Percentiles rank a stretch among this genome's conserved stretches.
Conservation (phyloP, 2,329 filamentous ascomycete genomes). For the Cladophialophora psammophila region DNA sequence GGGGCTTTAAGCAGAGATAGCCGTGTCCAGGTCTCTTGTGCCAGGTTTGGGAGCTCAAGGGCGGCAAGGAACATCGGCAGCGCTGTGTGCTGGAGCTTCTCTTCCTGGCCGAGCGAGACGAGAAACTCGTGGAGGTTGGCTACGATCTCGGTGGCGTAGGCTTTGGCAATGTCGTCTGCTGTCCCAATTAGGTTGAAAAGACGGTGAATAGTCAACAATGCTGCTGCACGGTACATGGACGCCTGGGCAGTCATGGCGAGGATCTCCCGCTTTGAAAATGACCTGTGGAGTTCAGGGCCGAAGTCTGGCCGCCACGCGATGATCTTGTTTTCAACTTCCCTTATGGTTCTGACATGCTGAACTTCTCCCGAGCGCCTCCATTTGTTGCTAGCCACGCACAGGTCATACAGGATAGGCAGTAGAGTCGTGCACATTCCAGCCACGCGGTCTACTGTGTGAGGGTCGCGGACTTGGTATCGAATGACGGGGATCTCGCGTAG, state of each 20-base stretch:
- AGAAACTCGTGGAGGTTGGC: conserved; percentile 31
- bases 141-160: conserved; percentile 41
- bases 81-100: conserved; percentile 37
- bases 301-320: conserved; percentile 8
- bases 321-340: not conserved
- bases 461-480: conserved; percentile 36
- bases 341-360: not conserved
- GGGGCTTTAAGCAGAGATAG: conserved; percentile 17
- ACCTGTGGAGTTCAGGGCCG: conserved; percentile 28
- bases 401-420: conserved; percentile 45
- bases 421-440: conserved; percentile 44
- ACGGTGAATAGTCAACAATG: conserved; percentile 44
- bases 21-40: conserved; percentile 38
- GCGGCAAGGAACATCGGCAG: conserved; percentile 42
- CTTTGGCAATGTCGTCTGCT: conserved; percentile 39
- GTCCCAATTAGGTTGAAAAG: conserved; percentile 45
- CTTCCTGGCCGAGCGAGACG: not conserved
- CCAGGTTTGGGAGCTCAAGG: conserved; percentile 40
- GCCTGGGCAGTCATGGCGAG: conserved; percentile 45
- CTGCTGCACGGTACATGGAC: conserved; percentile 43
- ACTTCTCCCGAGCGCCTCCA: conserved; percentile 33
- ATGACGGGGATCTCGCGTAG: conserved; percentile 46
- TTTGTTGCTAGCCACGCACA: conserved; percentile 42
- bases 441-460: conserved; percentile 43
- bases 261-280: conserved; percentile 42